phyloP scores from a whole-genome alignment of 257 asterid species.

The Scutellaria galericulata region DNA sequence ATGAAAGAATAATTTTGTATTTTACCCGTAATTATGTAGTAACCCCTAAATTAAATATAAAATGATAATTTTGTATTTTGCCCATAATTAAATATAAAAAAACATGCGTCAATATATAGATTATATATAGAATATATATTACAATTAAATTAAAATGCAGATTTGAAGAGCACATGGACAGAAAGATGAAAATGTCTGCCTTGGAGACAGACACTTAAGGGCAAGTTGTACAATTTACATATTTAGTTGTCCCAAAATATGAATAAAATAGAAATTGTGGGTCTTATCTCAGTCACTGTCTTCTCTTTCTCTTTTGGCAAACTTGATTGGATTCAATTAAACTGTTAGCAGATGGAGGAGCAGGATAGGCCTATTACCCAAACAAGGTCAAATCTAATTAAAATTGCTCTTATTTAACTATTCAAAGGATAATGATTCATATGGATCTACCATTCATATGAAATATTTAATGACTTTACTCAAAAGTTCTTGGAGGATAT shows the following conservation, averaged over 20 bases:
- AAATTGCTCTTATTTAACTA: conserved; percentile 6
- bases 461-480: background rate
- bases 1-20: too few relatives aligned
- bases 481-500: conserved; percentile 27
- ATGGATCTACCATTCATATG: background rate
- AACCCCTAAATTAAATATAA: too few relatives aligned
- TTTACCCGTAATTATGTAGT: too few relatives aligned
- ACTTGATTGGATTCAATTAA: conserved; percentile 33
- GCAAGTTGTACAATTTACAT: conserved; percentile 4
- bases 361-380: conserved; percentile 33
- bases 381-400: conserved; percentile 32
- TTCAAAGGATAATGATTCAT: conserved; percentile 6
- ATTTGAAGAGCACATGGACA: background rate
- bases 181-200: conserved; percentile 1
- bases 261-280: conserved; percentile 30
- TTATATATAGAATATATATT: too few relatives aligned
- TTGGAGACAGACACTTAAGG: conserved; percentile 19
- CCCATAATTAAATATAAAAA: too few relatives aligned
- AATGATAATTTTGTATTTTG: too few relatives aligned
- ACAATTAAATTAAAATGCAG: background rate
- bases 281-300: conserved; percentile 35
- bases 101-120: too few relatives aligned
- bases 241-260: conserved; percentile 21
- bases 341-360: conserved; percentile 37
- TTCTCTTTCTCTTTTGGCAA: conserved; percentile 35